A percentile compares a stretch with the other conserved stretches of the same genome.
phyloP scores from a whole-genome alignment of 495 filamentous ascomycete species.

The Amorphotheca resinae region DNA sequence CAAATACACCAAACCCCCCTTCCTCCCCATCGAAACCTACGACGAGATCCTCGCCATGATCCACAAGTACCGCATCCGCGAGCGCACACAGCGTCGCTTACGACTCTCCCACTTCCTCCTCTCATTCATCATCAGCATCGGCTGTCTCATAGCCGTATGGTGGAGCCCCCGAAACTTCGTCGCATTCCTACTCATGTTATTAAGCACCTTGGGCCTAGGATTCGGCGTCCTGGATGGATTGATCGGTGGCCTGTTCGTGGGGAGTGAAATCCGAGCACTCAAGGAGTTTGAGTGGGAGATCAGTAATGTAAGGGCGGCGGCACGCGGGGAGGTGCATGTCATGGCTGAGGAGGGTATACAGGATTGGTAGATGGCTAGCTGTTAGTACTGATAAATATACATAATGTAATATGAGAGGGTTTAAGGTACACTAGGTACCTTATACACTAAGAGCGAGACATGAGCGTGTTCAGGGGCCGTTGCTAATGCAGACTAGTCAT shows the following conservation, averaged over 20 bases:
- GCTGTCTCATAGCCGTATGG: slow-evolving; percentile 72
- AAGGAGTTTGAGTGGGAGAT: slow-evolving; percentile 96
- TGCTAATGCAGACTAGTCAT: too few species aligned
- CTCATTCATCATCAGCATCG: slow-evolving; percentile 52
- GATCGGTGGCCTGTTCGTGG: slow-evolving; percentile 76
- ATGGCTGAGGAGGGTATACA: slow-evolving; percentile 14
- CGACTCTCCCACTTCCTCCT: slow-evolving; percentile 59
- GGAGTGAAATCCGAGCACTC: slow-evolving; percentile 68
- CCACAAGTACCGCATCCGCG: slow-evolving; percentile 50
- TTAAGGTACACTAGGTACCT: too few species aligned
- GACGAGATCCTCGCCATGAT: slow-evolving; percentile 61
- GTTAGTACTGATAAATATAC: too few species aligned
- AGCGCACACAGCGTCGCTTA: slow-evolving; percentile 53
- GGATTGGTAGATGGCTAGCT: slow-evolving; percentile 15
- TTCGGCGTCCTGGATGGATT: slow-evolving; percentile 73
- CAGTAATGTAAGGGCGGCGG: slow-evolving; percentile 43
- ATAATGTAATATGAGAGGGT: too few species aligned
- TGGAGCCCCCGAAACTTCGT: slow-evolving; percentile 66
- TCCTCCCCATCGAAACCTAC: slow-evolving; percentile 45
- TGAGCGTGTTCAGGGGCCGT: too few species aligned
- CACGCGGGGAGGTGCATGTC: slow-evolving; percentile 11
- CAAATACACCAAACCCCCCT: slow-evolving; percentile 18
- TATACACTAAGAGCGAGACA: too few species aligned
- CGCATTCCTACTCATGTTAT: slow-evolving; percentile 65
- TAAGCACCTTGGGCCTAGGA: slow-evolving; percentile 62